These are phyloP conservation scores for Incumbomyces delicatus DNA, from an alignment of 2,329 filamentous ascomycete genomes.

Conservation along the genomic window DNA sequence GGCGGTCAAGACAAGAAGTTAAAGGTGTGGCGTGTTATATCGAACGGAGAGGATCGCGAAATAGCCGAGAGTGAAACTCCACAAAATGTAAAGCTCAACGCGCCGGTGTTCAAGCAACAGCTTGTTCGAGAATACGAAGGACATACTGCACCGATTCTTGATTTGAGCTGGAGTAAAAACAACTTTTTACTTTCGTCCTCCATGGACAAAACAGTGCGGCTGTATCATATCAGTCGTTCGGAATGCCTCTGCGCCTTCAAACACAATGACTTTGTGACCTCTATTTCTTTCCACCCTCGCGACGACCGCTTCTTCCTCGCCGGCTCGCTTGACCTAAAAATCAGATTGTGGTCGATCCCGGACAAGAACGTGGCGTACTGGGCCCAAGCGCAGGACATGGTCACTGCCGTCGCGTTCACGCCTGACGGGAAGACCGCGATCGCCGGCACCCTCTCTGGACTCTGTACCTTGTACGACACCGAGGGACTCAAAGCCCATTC, in stretches of 20 bases:
- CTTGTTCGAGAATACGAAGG: conserved; percentile 71
- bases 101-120: conserved; percentile 77
- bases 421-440: conserved; percentile 86
- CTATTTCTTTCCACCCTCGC: conserved; percentile 84
- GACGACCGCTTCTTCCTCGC: conserved; percentile 96
- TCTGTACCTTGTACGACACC: conserved; percentile 86
- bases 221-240: conserved; percentile 80
- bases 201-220: conserved; percentile 92
- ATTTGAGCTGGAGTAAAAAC: conserved; percentile 96
- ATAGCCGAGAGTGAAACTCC: conserved; percentile 53
- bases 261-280: conserved; percentile 90
- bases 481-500: conserved; percentile 75
- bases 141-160: conserved; percentile 76
- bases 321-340: conserved; percentile 77
- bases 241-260: conserved; percentile 92
- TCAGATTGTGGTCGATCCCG: conserved; percentile 92
- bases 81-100: conserved; percentile 58
- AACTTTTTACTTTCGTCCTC: conserved; percentile 92
- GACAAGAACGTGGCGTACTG: conserved; percentile 87
- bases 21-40: conserved; percentile 79
- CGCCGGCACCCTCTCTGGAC: conserved; percentile 73
- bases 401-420: conserved; percentile 87
- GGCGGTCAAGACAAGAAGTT: conserved; percentile 81
- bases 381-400: conserved; percentile 68
- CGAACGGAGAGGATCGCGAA: conserved; percentile 67